Conservation (phyloP, 257 asterid genomes). For the Nicotiana benthamiana region DNA sequence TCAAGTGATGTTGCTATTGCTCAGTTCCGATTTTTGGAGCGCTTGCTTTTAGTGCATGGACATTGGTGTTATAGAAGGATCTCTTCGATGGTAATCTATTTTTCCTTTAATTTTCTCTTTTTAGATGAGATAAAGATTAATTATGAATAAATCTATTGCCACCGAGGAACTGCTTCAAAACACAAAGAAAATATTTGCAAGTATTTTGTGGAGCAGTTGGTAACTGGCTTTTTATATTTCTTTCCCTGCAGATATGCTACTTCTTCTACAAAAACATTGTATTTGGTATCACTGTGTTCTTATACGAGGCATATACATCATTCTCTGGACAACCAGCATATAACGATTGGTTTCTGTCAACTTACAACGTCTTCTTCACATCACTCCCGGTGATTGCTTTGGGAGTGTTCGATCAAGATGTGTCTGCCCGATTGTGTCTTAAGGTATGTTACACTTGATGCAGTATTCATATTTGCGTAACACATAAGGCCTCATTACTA, state of each 20-base stretch:
- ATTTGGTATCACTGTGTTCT: conserved; percentile 58
- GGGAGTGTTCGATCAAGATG: conserved; percentile 94
- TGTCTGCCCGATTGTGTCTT: conserved; percentile 71
- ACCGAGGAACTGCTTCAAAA: not conserved
- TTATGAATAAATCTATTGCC: not conserved
- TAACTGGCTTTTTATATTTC: not conserved
- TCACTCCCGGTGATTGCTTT: conserved; percentile 85
- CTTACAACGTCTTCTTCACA: conserved; percentile 87
- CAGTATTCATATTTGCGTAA: not conserved
- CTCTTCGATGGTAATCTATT: conserved; percentile 61
- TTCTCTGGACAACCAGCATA: conserved; percentile 78
- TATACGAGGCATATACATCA: conserved; percentile 62
- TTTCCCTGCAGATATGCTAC: conserved; percentile 66
- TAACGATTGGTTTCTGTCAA: conserved; percentile 84
- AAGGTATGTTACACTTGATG: conserved; percentile 39
- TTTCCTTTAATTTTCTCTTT: not conserved
- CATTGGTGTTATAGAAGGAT: conserved; percentile 97
- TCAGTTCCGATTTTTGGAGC: conserved; percentile 74
- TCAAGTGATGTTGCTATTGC: conserved; percentile 90
- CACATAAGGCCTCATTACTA: not conserved
- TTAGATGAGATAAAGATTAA: not conserved
- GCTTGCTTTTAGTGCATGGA: conserved; percentile 87
- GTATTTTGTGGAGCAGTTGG: not conserved
- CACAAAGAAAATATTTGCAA: not conserved
- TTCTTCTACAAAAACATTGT: conserved; percentile 75